Evolutionary conservation across 345 rosid species (phyloP), one percentile per base, ranked within the genome.

Genomic region (Eucalyptus coolabah): DNA sequence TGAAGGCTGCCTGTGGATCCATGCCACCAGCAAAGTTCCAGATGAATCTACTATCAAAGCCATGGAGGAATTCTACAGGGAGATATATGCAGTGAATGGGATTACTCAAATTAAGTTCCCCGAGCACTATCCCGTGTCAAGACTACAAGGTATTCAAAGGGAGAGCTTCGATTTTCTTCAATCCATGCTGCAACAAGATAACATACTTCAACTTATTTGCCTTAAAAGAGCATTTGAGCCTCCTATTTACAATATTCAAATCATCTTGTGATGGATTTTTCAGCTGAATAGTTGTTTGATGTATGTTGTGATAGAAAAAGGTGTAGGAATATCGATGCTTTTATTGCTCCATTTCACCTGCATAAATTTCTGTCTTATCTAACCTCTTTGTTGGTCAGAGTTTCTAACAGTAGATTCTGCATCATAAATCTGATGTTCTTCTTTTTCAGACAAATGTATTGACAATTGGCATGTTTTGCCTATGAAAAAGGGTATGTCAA

Each of bases 1-100:
- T 44, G 87, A 90, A 98, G 99, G 99, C 19, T 97, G 99, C 83
- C 95, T 98, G 50, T 98, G 99, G 99, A 97, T 98, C 91, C 99
- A 98, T 82, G 98, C 98, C 88, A 99, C 99, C 32, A 88, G 97
- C 89, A 97, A 98, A 92, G 92, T 97, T 86, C 98, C 98, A 2
- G 99, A 98, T 87, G 97, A 94, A 92, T 94, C 91, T 83, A 96
- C 98, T 30, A 95, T 97, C 88, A 97, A 95, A 96, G 98, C 98
- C 72, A 96, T 97, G 98, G 99, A 96, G 91, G 96, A 92, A 10
- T 98, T 98, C 91, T 97, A 97, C 86, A 89, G 91, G 91, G 97
- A 97, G 92, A 96, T 34, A 72, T 44, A 91, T 82, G 91, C 88
- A 1, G 88, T 91, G 91, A 94, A 88, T 45, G 89, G 86, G 60